These are phyloP conservation scores for Triangularia verruculosa DNA, from an alignment of 2,329 filamentous ascomycete genomes.

Conservation along the genomic window DNA sequence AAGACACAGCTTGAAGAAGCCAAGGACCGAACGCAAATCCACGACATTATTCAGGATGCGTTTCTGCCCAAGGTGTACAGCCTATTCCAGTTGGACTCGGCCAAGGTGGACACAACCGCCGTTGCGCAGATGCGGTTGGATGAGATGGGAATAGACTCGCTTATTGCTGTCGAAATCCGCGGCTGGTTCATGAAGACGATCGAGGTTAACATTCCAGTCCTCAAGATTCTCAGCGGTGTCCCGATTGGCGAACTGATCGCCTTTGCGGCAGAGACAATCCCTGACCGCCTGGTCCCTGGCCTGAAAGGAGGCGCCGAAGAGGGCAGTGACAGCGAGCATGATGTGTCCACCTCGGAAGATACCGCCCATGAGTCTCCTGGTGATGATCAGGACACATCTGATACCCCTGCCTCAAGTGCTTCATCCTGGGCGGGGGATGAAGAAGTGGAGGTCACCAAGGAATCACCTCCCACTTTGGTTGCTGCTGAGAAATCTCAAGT, in stretches of 20 bases:
- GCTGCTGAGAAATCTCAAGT: neutral
- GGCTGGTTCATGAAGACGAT: constrained; percentile 38
- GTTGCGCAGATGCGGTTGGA: neutral
- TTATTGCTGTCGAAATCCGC: constrained; percentile 37
- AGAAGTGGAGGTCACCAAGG: neutral
- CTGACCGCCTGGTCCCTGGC: neutral
- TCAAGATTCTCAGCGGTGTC: constrained; percentile 32
- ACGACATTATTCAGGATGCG: constrained; percentile 1
- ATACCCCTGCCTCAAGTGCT: neutral
- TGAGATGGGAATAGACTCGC: constrained; percentile 30
- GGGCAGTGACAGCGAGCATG: neutral
- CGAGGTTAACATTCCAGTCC: constrained; percentile 32
- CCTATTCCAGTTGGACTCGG: constrained; percentile 16
- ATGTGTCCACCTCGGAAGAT: neutral
- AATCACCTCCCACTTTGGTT: neutral
- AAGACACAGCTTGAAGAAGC: constrained; percentile 33
- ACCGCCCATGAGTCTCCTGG: neutral
- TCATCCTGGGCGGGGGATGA: constrained; percentile 23
- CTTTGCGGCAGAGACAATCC: constrained; percentile 32
- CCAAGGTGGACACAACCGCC: neutral
- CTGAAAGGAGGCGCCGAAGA: neutral
- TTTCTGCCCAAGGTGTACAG: neutral
- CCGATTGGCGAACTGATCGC: constrained; percentile 2
- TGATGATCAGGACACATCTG: neutral
- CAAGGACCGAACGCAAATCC: constrained; percentile 24